Conservation (phyloP, 2,329 filamentous ascomycete genomes). For the Rhinocladiella similis region DNA sequence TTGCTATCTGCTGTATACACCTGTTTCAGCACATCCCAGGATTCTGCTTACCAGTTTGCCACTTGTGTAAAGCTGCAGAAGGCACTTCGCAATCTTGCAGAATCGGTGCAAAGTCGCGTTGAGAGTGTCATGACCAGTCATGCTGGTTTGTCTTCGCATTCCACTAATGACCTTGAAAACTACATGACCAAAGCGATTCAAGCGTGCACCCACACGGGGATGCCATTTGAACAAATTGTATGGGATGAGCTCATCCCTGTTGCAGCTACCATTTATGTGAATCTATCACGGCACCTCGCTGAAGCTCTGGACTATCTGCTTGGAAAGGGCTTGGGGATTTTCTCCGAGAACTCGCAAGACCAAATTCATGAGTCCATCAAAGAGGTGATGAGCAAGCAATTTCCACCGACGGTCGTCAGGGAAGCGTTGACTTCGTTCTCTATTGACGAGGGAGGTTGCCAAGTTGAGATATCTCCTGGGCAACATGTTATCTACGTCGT, state of each 20-base stretch:
- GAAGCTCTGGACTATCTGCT: conserved; percentile 71
- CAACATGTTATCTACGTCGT: conserved; percentile 65
- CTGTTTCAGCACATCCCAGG: conserved; percentile 56
- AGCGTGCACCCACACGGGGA: conserved; percentile 2
- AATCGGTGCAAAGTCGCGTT: conserved; percentile 63
- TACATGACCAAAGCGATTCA: conserved; percentile 8
- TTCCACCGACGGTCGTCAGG: conserved; percentile 3
- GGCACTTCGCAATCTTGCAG: conserved; percentile 59
- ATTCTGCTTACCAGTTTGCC: conserved; percentile 53
- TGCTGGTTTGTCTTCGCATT: conserved; percentile 54
- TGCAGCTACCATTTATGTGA: conserved; percentile 65
- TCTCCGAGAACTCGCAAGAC: conserved; percentile 46
- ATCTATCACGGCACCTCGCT: conserved; percentile 70
- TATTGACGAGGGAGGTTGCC: conserved; percentile 61
- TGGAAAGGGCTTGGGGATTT: conserved; percentile 52
- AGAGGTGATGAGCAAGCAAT: neutral
- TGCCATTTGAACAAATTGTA: conserved; percentile 13
- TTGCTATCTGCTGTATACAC: conserved; percentile 56
- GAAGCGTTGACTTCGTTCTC: conserved; percentile 4
- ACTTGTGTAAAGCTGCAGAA: conserved; percentile 50
- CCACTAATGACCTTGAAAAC: conserved; percentile 41
- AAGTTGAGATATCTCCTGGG: conserved; percentile 61
- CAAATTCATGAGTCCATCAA: conserved; percentile 6
- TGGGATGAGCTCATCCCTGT: conserved; percentile 63
- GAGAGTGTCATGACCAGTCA: conserved; percentile 59